Base-by-base conservation (phyloP, 768 basidiomycete genomes). In the Rhizopogon vulgaris region DNA sequence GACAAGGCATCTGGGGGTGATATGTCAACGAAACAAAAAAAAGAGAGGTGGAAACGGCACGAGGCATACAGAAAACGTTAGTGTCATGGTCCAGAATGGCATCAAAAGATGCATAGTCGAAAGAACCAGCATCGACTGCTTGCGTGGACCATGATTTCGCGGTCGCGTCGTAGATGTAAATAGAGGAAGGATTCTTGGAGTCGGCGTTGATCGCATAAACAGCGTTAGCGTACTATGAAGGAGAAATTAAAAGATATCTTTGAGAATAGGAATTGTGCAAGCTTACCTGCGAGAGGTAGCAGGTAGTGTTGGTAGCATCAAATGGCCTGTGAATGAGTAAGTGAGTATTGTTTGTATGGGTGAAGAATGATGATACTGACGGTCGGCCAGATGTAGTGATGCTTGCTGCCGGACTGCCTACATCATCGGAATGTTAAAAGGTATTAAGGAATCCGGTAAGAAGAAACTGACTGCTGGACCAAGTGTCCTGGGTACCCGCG, bases 1-100 rank as follows among this genome's bases (percentile, higher is more conserved):
- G 85, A 85, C 53, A 88, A 70, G 0, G 84, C 86, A 66, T 90
- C 88, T 87, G 42, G 32, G n/a, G 38, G n/a, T 28, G 18, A 41
- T 36, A 12, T 54, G 36, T 30, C 47, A 45, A 50, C 3, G 4
- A 27, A 15, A 40, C 6, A 22, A 22, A 22, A 22, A 22, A 22
- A 22, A 6, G 9, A 32, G 5, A 6, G 4, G 3, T 47, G 6
- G 14, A 3, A 41, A 38, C 9, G 27, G 1, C 43, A 47, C 8
- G 10, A 34, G 22, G 69, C 75, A 57, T 66, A 87, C 86, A 94
- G 71, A 96, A 86, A 54, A 86, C 82, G 56, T 95, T 94, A 46
- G 94, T 97, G 67, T 97, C 94, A 57, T 95, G 94, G 70, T 97
- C 94, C 32, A 97, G 78, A 55, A 95, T 83, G 25, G 87, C 79